phyloP scores from a whole-genome alignment of 352 stramenopile genomes.

The Phytophthora melonis region DNA sequence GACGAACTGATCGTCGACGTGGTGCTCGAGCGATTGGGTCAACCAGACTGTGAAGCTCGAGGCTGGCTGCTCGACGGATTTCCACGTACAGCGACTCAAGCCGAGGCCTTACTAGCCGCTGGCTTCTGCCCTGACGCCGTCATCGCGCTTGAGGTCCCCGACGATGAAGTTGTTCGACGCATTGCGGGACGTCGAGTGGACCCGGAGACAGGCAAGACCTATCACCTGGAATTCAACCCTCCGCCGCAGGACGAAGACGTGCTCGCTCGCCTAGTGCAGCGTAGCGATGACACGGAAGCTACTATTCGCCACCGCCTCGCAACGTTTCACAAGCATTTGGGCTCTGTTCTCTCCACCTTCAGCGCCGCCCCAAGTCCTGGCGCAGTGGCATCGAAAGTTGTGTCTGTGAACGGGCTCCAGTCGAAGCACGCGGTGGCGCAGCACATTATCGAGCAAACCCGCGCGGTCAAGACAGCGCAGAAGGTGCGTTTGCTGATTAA shows the following conservation, averaged over 20 bases:
- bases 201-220: constrained; percentile 94
- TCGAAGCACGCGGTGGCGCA: constrained; percentile 54
- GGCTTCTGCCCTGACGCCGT: constrained; percentile 92
- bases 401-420: constrained; percentile 61
- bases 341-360: constrained; percentile 58
- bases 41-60: constrained; percentile 81
- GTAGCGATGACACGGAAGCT: constrained; percentile 93
- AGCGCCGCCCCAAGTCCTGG: constrained; percentile 12
- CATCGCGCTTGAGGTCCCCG: constrained; percentile 94
- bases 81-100: constrained; percentile 89
- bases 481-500: constrained; percentile 50
- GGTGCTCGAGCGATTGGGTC: constrained; percentile 73
- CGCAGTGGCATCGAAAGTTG: constrained; percentile 30
- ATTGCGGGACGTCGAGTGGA: constrained; percentile 97
- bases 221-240: constrained; percentile 98
- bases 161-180: constrained; percentile 95
- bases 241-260: constrained; percentile 75
- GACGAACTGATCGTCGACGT: constrained; percentile 94
- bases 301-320: constrained; percentile 91
- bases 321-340: constrained; percentile 88
- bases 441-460: constrained; percentile 43
- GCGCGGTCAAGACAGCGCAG: constrained; percentile 51
- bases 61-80: constrained; percentile 96
- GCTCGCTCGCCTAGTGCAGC: constrained; percentile 82
- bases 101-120: constrained; percentile 80